phyloP scores from a whole-genome alignment of 441 rosid genomes.

The Arabidopsis hybrid region DNA sequence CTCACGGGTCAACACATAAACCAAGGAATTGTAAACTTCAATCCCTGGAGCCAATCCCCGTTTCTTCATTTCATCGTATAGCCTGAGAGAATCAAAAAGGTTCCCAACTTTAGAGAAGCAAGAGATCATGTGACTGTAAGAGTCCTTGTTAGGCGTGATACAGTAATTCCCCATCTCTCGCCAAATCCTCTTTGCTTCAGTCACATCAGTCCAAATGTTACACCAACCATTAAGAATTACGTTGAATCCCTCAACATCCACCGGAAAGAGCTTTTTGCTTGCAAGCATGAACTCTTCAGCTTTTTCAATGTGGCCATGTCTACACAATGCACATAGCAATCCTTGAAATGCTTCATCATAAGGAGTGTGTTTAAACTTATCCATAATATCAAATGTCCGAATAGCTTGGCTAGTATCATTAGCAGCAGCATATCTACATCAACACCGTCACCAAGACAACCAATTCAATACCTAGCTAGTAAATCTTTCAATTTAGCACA shows the following conservation, averaged over 20 bases:
- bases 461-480: slow-evolving; percentile 19
- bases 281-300: slow-evolving; percentile 89
- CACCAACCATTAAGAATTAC: slow-evolving; percentile 87
- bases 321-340: slow-evolving; percentile 66
- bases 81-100: slow-evolving; percentile 85
- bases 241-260: slow-evolving; percentile 68
- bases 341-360: slow-evolving; percentile 75
- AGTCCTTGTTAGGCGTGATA: slow-evolving; percentile 64
- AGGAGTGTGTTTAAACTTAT: slow-evolving; percentile 71
- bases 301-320: slow-evolving; percentile 82
- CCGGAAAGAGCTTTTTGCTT: slow-evolving; percentile 77
- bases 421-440: slow-evolving; percentile 80
- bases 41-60: slow-evolving; percentile 67
- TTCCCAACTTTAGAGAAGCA: slow-evolving; percentile 82
- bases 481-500: slow-evolving; percentile 8
- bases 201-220: slow-evolving; percentile 60
- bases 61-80: slow-evolving; percentile 92
- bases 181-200: slow-evolving; percentile 92
- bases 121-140: slow-evolving; percentile 75
- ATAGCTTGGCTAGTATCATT: slow-evolving; percentile 78
- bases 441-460: slow-evolving; percentile 10
- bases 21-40: slow-evolving; percentile 73
- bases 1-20: slow-evolving; percentile 72
- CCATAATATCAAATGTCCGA: slow-evolving; percentile 69
- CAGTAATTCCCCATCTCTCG: slow-evolving; percentile 79